A percentile compares a stretch with the other conserved stretches of the same genome.
Evolutionary conservation across 225 moss, liverwort and hornwort genomes (phyloP).

Genomic region (Bryum argenteum): DNA sequence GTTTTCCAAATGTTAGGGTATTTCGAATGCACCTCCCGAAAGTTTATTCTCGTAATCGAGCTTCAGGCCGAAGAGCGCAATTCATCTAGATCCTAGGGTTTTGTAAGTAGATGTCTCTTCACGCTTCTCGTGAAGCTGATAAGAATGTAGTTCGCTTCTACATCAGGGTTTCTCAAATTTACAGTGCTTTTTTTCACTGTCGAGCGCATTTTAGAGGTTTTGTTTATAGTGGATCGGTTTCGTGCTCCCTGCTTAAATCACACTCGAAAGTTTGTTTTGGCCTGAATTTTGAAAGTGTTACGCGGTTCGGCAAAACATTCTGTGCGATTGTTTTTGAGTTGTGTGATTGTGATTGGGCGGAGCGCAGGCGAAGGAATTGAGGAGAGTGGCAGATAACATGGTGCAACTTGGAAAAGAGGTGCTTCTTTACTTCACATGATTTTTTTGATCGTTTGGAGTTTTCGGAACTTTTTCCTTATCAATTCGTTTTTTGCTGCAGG

Average conservation of each 20-base stretch:
- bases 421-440: not conserved
- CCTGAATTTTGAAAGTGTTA: not conserved
- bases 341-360: slow-evolving; percentile 8
- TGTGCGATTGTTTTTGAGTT: not conserved
- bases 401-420: slow-evolving; percentile 98
- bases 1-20: not conserved
- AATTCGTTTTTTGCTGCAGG: slow-evolving; percentile 42
- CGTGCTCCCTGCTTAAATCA: no score
- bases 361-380: slow-evolving; percentile 87
- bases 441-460: not conserved
- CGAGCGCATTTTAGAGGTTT: no score
- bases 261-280: not conserved
- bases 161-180: no score
- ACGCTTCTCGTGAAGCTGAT: not conserved
- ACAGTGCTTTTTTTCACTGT: no score
- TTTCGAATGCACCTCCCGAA: not conserved
- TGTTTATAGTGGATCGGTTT: no score
- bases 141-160: no score
- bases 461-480: not conserved
- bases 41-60: not conserved
- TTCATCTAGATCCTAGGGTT: no score
- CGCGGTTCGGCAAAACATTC: no score
- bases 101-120: slow-evolving; percentile 52
- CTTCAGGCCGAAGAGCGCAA: no score
- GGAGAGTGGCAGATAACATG: slow-evolving; percentile 98